Conservation (phyloP, 768 basidiomycete genomes). For the Lactarius evosmus region DNA sequence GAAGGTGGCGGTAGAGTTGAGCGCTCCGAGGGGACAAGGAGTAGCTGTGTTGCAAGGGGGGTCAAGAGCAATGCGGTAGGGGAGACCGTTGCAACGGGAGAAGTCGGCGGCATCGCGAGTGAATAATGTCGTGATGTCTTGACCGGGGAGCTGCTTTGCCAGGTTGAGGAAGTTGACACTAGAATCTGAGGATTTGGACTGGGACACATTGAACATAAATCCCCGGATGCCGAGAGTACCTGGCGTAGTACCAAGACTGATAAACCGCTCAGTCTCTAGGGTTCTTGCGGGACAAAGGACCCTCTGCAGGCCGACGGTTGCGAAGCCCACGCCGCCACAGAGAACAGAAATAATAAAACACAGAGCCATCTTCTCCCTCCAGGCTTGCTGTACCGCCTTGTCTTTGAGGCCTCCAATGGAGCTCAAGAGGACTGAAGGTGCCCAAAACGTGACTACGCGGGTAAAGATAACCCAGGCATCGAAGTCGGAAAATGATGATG, state of each 20-base stretch:
- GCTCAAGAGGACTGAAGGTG: conserved; percentile 70
- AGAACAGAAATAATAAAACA: conserved; percentile 82
- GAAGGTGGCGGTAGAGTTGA: conserved; percentile 57
- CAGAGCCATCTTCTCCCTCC: conserved; percentile 95
- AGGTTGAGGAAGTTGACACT: conserved; percentile 59
- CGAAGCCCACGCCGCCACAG: conserved; percentile 81
- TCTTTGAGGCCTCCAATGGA: conserved; percentile 80
- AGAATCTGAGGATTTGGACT: conserved; percentile 40
- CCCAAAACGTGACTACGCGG: conserved; percentile 84
- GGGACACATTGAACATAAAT: conserved; percentile 68
- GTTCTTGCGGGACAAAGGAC: conserved; percentile 76
- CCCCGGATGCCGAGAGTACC: conserved; percentile 79
- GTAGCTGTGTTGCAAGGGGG: conserved; percentile 60
- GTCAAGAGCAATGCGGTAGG: conserved; percentile 68
- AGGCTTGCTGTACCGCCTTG: conserved; percentile 76
- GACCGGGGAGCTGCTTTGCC: conserved; percentile 57
- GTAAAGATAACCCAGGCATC: conserved; percentile 83
- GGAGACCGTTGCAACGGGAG: conserved; percentile 56
- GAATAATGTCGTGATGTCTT: conserved; percentile 90
- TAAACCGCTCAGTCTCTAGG: conserved; percentile 43
- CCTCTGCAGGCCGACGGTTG: conserved; percentile 90
- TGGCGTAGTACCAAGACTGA: conserved; percentile 49
- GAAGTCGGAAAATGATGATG: conserved; percentile 39
- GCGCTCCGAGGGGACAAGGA: conserved; percentile 64
- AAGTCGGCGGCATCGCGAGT: conserved; percentile 65